These are phyloP conservation scores for Botrytis byssoidea DNA, from an alignment of 2,329 filamentous ascomycete genomes.

Conservation along the genomic window DNA sequence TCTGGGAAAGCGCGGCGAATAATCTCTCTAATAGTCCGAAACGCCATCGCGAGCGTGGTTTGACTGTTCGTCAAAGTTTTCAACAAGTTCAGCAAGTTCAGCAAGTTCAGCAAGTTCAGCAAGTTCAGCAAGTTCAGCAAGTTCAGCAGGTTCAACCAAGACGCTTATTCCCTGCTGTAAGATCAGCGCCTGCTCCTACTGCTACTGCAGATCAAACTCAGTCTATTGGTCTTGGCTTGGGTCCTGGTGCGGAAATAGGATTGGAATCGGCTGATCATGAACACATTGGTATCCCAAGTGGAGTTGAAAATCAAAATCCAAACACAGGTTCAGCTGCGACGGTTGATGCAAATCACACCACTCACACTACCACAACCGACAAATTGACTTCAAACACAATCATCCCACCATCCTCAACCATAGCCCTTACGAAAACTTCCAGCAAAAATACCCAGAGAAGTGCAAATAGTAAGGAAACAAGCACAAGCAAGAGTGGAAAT, in stretches of 20 bases:
- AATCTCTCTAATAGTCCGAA: neutral
- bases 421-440: neutral
- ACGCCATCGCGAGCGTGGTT: neutral
- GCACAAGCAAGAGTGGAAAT: neutral
- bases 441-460: neutral
- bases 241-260: neutral
- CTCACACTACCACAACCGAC: neutral
- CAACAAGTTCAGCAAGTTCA: neutral
- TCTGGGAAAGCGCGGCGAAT: neutral
- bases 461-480: neutral
- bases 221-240: neutral
- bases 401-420: neutral
- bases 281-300: neutral
- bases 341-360: neutral
- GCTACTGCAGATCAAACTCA: neutral
- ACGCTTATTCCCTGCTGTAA: neutral
- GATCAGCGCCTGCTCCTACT: neutral
- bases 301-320: neutral
- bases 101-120: neutral
- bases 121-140: neutral
- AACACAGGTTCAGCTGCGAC: neutral
- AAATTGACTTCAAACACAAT: neutral
- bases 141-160: neutral
- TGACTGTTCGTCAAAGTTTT: neutral
- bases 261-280: too few relatives aligned